Conservation (phyloP, 805 yeast species). For the Wilhelminamyces savonicus region DNA sequence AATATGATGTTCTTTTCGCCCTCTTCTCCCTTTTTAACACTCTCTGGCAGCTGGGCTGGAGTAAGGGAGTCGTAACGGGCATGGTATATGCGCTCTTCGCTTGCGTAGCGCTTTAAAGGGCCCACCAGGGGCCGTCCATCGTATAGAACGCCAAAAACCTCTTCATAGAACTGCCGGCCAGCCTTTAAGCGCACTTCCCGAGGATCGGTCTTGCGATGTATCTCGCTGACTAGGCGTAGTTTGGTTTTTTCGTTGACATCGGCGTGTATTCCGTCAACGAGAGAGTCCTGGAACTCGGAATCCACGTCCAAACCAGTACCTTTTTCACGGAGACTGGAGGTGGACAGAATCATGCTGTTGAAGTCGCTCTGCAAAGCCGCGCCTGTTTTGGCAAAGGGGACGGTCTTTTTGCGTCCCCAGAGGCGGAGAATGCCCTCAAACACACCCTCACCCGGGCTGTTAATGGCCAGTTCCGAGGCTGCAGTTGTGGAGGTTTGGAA, state of each 20-base stretch:
- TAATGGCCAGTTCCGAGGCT: slow-evolving; percentile 1
- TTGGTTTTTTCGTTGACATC: not conserved
- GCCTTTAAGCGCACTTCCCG: slow-evolving; percentile 6
- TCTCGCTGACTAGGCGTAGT: not conserved
- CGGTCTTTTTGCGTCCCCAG: slow-evolving; percentile 5
- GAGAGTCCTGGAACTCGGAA: not conserved
- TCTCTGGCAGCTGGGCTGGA: slow-evolving; percentile 3
- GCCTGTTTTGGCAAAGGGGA: slow-evolving; percentile 6
- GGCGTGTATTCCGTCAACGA: not conserved
- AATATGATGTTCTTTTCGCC: slow-evolving; percentile 30
- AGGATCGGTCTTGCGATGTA: too few species aligned
- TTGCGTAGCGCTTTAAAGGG: slow-evolving; percentile 37
- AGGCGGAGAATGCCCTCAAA: not conserved
- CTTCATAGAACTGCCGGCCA: slow-evolving; percentile 38
- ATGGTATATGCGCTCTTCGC: slow-evolving; percentile 45
- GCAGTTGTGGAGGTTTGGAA: slow-evolving; percentile 4
- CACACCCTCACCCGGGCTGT: slow-evolving; percentile 4
- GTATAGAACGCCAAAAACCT: slow-evolving; percentile 35
- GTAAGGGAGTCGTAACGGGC: slow-evolving; percentile 44
- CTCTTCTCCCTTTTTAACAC: slow-evolving; percentile 21
- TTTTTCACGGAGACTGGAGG: not conserved
- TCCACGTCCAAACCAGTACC: not conserved
- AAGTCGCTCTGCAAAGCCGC: not conserved
- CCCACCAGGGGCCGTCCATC: slow-evolving; percentile 41
- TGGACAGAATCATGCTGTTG: not conserved